Evolutionary conservation across 345 rosid species (phyloP).

Genomic region (Salix suchowensis): DNA sequence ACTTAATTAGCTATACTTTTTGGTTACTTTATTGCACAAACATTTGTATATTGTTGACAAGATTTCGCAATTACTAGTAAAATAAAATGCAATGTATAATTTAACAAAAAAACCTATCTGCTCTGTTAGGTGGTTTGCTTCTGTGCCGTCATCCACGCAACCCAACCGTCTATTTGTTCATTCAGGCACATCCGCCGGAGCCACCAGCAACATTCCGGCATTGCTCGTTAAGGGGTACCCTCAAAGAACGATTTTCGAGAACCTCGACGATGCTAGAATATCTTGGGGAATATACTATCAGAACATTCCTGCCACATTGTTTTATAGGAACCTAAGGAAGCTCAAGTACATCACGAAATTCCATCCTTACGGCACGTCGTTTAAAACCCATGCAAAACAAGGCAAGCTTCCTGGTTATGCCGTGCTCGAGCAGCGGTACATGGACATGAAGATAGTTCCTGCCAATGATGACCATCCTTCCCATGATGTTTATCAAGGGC

Average conservation of each 20-base stretch:
- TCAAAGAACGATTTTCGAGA: slow-evolving; percentile 76
- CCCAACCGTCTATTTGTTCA: slow-evolving; percentile 81
- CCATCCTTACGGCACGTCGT: slow-evolving; percentile 41
- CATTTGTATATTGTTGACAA: not conserved
- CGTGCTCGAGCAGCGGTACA: slow-evolving; percentile 86
- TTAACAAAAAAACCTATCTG: not conserved
- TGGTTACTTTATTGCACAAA: not conserved
- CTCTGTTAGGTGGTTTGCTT: slow-evolving; percentile 67
- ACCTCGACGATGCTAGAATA: slow-evolving; percentile 44
- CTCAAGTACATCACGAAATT: slow-evolving; percentile 52
- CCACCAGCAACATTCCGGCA: slow-evolving; percentile 70
- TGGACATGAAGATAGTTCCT: slow-evolving; percentile 45
- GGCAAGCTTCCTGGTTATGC: slow-evolving; percentile 68
- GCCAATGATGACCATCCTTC: slow-evolving; percentile 91
- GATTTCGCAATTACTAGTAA: not conserved
- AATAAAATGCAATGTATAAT: not conserved
- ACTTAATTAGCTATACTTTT: not conserved
- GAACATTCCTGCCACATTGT: slow-evolving; percentile 75
- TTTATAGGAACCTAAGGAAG: slow-evolving; percentile 67
- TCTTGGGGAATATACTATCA: slow-evolving; percentile 80
- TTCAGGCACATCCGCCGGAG: slow-evolving; percentile 71
- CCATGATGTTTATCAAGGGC: slow-evolving; percentile 85
- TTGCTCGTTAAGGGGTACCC: slow-evolving; percentile 64
- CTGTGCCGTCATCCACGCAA: slow-evolving; percentile 83
- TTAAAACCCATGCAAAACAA: slow-evolving; percentile 45